These are phyloP conservation scores for Amaranthus tricolor DNA, from an alignment of 179 eudicot species.

Conservation along the genomic window DNA sequence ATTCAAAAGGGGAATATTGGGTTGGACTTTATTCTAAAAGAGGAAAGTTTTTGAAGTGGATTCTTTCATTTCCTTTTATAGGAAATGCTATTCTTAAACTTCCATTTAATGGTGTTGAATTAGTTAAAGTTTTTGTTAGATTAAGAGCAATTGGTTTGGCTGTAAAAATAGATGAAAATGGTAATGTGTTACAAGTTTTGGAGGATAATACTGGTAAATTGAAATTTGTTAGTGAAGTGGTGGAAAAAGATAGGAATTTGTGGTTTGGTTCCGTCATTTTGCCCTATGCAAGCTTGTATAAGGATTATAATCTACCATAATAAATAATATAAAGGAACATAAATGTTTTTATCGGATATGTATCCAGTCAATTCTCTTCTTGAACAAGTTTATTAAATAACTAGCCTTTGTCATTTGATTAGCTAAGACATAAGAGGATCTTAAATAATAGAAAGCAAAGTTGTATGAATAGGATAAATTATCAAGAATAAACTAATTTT, in stretches of 20 bases:
- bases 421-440: no score
- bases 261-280: constrained; percentile 73
- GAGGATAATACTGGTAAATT: constrained; percentile 51
- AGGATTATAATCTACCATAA: constrained; percentile 18
- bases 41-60: constrained; percentile 38
- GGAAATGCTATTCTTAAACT: constrained; percentile 39
- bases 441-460: no score
- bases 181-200: constrained; percentile 47
- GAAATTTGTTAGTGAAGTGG: constrained; percentile 73
- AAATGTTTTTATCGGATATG: not conserved
- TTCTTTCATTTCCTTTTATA: constrained; percentile 44
- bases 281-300: constrained; percentile 43
- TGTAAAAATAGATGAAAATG: constrained; percentile 51
- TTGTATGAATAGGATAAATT: no score
- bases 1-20: constrained; percentile 64
- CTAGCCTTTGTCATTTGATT: no score
- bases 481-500: no score
- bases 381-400: no score
- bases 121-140: constrained; percentile 26
- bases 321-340: not conserved
- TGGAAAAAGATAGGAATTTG: constrained; percentile 62
- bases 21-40: constrained; percentile 58
- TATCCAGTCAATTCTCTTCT: no score
- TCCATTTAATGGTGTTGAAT: constrained; percentile 43
- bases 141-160: constrained; percentile 54